A percentile compares a stretch with the other conserved stretches of the same genome.
Conservation (phyloP, 768 basidiomycete genomes). For the Bullera alba region DNA sequence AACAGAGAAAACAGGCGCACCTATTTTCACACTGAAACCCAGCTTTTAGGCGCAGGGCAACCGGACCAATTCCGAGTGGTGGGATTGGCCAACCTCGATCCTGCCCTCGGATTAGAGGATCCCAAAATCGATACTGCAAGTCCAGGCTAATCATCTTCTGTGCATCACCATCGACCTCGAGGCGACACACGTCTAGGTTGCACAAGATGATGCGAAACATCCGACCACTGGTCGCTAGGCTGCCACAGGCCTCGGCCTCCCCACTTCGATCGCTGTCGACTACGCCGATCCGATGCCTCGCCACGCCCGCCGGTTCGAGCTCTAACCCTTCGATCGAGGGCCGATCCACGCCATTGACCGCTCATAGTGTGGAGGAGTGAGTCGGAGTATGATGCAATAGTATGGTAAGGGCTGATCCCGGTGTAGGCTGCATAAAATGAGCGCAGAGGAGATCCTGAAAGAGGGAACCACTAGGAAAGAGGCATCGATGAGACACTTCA, state of each 20-base stretch:
- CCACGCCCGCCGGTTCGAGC: constrained; percentile 29
- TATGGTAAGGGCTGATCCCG: constrained; percentile 1
- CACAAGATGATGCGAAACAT: constrained; percentile 25
- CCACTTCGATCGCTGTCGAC: constrained; percentile 17
- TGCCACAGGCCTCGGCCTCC: constrained; percentile 10
- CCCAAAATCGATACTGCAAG: no score
- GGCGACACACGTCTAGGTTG: background rate
- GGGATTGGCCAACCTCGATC: no score
- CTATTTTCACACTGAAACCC: no score
- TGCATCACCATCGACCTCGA: background rate
- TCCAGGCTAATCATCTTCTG: no score
- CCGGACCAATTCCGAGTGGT: no score
- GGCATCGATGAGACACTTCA: constrained; percentile 84
- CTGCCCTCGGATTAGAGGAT: no score
- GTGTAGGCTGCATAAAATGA: constrained; percentile 59
- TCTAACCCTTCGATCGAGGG: no score
- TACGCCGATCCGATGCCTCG: constrained; percentile 25
- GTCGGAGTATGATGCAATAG: constrained; percentile 8
- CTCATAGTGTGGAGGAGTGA: constrained; percentile 45
- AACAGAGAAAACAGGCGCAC: no score
- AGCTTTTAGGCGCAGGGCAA: no score
- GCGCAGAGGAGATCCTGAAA: constrained; percentile 68
- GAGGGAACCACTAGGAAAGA: constrained; percentile 68
- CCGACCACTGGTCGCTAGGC: constrained; percentile 14
- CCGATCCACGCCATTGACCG: constrained; percentile 27